Evolutionary conservation across 495 filamentous ascomycete genomes (phyloP).

Genomic region (Talaromyces thailandensis): DNA sequence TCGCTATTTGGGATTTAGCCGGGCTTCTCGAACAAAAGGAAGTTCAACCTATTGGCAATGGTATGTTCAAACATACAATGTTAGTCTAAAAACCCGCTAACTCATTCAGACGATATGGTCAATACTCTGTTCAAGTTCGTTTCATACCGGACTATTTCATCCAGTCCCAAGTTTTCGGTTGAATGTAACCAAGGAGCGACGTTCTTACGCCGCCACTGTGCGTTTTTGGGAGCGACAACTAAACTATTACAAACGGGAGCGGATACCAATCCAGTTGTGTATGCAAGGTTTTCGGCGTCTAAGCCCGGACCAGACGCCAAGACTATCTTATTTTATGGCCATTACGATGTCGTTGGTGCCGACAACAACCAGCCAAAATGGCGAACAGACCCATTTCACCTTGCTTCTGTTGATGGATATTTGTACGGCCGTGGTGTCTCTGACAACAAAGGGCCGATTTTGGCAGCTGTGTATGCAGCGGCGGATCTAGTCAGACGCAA

Average conservation of each 20-base stretch:
- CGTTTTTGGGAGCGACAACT: constrained; percentile 79
- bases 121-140: constrained; percentile 76
- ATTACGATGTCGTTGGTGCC: constrained; percentile 97
- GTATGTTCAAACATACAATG: constrained; percentile 24
- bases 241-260: constrained; percentile 71
- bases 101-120: constrained; percentile 61
- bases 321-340: constrained; percentile 92
- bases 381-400: constrained; percentile 76
- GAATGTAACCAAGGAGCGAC: constrained; percentile 91
- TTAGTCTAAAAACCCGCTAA: constrained; percentile 7
- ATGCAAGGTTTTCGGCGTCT: constrained; percentile 70
- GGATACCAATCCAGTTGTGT: constrained; percentile 79
- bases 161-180: constrained; percentile 68
- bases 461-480: constrained; percentile 87
- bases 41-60: constrained; percentile 48
- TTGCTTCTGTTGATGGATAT: constrained; percentile 82
- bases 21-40: constrained; percentile 40
- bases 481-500: constrained; percentile 76
- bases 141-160: constrained; percentile 83
- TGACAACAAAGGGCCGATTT: constrained; percentile 93
- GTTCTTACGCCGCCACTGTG: constrained; percentile 80
- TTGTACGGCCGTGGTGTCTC: constrained; percentile 93
- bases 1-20: constrained; percentile 79
- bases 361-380: constrained; percentile 69
- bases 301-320: constrained; percentile 53